Evolutionary conservation across 768 basidiomycete species (phyloP), one percentile per base, ranked within the genome.

Genomic region (Lentinula sp.): DNA sequence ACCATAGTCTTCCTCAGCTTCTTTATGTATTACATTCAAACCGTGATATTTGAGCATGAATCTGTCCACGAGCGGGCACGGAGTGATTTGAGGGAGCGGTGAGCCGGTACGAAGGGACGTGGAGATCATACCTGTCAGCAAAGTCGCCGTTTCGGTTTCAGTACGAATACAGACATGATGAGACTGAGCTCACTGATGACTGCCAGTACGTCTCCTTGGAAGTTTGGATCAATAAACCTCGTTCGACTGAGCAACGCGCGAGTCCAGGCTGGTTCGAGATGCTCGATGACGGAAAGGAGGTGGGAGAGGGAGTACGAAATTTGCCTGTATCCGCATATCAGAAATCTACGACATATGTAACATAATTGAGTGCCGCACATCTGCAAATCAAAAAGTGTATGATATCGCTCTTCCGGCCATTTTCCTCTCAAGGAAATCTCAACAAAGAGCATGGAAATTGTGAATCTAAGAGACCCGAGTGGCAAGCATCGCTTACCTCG

Each of bases 51-150:
- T 69, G 34, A 74, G 69, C 70, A 76, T 73, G 62, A 80, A 84
- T 9, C 82, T 71, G 63, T 83, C 80, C 0, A 82, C 64, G 7
- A 84, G 73, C 1, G 86, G 92, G 65, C 87, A 89, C 0, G 93
- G 92, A 2, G 92, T 94, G 58, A 95, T 89, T 67, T 95, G 93
- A 0, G 93, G 93, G 2, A 95, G 75, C 0, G 93, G 85, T 6
- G 75, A 76, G 3, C 90, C 92, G 0, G 87, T 87, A 15, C 87
- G 81, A 16, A 95, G 74, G 7, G 91, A 81, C 0, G 85, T 86
- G 0, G 91, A 87, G 59, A 91, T 85, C 81, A 95, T 83, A 35
- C 82, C 90, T 91, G 35, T 18, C 31, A 34, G 21, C 6, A 8
- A 40, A 21, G 37, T 23, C 10, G 9, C 5, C 8, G 13, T 46